Conservation (phyloP, 345 rosid genomes). For the Hibiscus mutabilis region DNA sequence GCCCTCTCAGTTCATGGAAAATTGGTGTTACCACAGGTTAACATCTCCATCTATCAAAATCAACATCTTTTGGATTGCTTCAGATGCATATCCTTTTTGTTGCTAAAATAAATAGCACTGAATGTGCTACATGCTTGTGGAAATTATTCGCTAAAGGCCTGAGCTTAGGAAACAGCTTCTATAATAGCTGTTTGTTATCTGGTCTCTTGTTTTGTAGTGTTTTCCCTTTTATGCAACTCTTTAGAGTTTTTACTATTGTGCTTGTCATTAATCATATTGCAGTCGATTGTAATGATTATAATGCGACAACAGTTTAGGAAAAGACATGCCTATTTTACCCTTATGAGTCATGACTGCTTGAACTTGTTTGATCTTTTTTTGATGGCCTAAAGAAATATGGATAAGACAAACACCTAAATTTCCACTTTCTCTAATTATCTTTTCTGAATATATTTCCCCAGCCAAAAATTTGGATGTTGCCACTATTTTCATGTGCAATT, state of each 20-base stretch:
- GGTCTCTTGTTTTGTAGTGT: not conserved
- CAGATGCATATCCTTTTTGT: not conserved
- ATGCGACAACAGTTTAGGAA: not conserved
- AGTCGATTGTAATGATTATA: not conserved
- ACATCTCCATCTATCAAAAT: not conserved
- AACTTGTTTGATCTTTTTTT: not conserved
- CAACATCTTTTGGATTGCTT: not conserved
- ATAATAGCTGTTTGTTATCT: not conserved
- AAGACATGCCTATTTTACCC: not conserved
- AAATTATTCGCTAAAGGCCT: not conserved
- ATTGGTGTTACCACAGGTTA: conserved; percentile 96
- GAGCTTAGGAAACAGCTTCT: not conserved
- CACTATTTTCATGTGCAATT: not conserved
- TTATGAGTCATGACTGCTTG: not conserved
- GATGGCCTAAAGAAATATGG: not conserved
- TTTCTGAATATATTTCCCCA: not conserved
- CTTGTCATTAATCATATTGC: not conserved
- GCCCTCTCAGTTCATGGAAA: conserved; percentile 96
- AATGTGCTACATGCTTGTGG: not conserved
- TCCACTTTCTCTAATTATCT: not conserved
- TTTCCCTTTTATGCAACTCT: not conserved
- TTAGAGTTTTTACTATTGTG: not conserved
- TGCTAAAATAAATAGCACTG: not conserved
- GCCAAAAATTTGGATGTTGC: not conserved
- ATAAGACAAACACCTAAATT: not conserved